phyloP scores from a whole-genome alignment of 495 filamentous ascomycete species.

The Hypomontagnella monticulosa region DNA sequence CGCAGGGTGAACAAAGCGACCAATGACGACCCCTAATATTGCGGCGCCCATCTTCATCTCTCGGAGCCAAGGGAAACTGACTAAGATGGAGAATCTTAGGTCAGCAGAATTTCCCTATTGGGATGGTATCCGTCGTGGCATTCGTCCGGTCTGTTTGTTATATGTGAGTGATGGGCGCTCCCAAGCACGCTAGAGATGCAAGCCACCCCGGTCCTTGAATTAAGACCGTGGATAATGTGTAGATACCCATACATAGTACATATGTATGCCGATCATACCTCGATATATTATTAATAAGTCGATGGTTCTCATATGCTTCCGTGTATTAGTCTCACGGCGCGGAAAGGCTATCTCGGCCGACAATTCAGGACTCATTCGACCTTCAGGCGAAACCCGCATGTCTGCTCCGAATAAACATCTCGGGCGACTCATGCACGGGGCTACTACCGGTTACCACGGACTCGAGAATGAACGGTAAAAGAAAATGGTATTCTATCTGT shows the following conservation, averaged over 20 bases:
- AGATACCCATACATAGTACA: too few relatives aligned
- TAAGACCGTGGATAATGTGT: too few relatives aligned
- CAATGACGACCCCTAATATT: too few relatives aligned
- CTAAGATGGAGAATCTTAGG: not conserved
- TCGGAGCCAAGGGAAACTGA: not conserved
- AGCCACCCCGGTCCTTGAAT: not conserved
- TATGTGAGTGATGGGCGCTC: not conserved
- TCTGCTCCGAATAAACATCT: not conserved
- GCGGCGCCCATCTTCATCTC: too few relatives aligned
- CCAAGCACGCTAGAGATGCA: not conserved
- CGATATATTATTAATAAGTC: too few relatives aligned
- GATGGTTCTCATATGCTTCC: too few relatives aligned
- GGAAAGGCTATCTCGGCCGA: too few relatives aligned
- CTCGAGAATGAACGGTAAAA: constrained; percentile 20
- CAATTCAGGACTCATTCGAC: too few relatives aligned
- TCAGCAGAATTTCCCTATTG: constrained; percentile 6
- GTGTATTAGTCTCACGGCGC: too few relatives aligned
- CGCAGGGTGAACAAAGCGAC: too few relatives aligned
- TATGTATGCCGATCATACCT: too few relatives aligned
- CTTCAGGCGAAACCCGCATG: not conserved
- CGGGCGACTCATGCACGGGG: not conserved
- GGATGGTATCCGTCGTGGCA: not conserved
- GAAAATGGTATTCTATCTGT: constrained; percentile 42
- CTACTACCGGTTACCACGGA: not conserved
- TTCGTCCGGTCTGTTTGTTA: not conserved